phyloP scores from a whole-genome alignment of 495 filamentous ascomycete genomes.

The Neurospora sp. region DNA sequence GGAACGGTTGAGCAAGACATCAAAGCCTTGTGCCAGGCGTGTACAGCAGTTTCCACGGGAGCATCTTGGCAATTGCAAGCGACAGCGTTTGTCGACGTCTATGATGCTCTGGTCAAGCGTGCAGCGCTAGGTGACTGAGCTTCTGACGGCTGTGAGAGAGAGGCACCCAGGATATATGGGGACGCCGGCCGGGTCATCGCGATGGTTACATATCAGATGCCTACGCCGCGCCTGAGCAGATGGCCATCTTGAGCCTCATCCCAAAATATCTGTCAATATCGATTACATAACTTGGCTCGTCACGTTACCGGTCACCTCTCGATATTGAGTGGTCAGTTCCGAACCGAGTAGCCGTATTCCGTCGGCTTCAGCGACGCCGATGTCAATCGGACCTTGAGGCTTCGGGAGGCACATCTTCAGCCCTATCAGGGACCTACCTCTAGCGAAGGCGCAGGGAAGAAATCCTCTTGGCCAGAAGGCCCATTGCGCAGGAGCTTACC shows the following conservation, averaged over 20 bases:
- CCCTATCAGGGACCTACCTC: neutral
- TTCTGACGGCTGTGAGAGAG: neutral
- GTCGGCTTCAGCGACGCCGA: neutral
- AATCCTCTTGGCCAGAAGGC: neutral
- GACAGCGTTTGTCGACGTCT: neutral
- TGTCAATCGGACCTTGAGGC: neutral
- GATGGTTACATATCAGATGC: neutral
- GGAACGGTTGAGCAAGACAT: neutral
- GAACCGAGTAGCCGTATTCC: neutral
- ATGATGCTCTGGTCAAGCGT: neutral
- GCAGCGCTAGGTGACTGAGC: neutral
- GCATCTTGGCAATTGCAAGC: neutral
- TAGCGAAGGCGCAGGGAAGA: neutral
- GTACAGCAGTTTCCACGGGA: neutral
- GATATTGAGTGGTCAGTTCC: neutral
- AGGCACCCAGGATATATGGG: neutral
- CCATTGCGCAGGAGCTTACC: neutral
- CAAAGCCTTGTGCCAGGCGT: neutral
- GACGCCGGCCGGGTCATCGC: neutral
- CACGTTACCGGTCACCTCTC: neutral
- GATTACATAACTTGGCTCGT: neutral
- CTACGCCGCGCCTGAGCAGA: neutral
- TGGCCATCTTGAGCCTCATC: neutral
- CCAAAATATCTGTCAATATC: neutral
- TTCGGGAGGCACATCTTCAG: neutral